These are phyloP conservation scores for Arabis hirsuta DNA, from an alignment of 345 rosid genomes.

Conservation along the genomic window DNA sequence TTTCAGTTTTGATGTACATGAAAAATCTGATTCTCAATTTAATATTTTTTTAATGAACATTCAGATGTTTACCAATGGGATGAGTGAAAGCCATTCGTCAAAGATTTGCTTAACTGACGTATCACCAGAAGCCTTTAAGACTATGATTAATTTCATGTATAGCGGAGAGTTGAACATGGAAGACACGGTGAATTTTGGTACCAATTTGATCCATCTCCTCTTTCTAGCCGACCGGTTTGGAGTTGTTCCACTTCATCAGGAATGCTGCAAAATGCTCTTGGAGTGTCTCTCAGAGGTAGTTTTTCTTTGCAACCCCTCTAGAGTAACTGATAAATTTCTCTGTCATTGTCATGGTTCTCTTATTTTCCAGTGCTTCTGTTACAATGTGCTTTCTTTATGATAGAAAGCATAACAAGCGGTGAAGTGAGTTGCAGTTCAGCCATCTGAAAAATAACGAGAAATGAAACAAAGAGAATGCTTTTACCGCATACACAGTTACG, in stretches of 20 bases:
- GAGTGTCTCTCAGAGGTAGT: constrained; percentile 94
- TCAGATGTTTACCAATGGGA: constrained; percentile 99
- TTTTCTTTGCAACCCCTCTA: constrained; percentile 18
- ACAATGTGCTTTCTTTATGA: constrained; percentile 50
- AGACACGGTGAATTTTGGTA: constrained; percentile 62
- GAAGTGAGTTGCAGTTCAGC: constrained; percentile 70
- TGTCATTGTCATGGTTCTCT: constrained; percentile 31
- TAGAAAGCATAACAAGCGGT: constrained; percentile 55
- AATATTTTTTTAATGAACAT: constrained; percentile 18
- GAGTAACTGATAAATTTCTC: constrained; percentile 20
- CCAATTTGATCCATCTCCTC: constrained; percentile 81
- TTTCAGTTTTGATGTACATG: constrained; percentile 4
- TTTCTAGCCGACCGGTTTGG: constrained; percentile 89
- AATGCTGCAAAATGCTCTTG: constrained; percentile 90
- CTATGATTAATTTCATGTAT: constrained; percentile 89
- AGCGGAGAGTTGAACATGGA: constrained; percentile 72
- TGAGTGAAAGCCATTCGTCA: constrained; percentile 81
- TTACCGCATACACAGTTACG: constrained; percentile 47
- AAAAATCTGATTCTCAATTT: constrained; percentile 14
- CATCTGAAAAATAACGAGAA: constrained; percentile 60
- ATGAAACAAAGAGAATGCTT: constrained; percentile 57
- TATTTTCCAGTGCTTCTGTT: constrained; percentile 40
- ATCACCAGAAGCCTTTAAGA: constrained; percentile 71
- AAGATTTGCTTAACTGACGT: constrained; percentile 74
- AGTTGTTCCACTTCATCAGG: constrained; percentile 83